Evolutionary conservation across 495 filamentous ascomycete genomes (phyloP).

Genomic region (Aspergillus asperescens): DNA sequence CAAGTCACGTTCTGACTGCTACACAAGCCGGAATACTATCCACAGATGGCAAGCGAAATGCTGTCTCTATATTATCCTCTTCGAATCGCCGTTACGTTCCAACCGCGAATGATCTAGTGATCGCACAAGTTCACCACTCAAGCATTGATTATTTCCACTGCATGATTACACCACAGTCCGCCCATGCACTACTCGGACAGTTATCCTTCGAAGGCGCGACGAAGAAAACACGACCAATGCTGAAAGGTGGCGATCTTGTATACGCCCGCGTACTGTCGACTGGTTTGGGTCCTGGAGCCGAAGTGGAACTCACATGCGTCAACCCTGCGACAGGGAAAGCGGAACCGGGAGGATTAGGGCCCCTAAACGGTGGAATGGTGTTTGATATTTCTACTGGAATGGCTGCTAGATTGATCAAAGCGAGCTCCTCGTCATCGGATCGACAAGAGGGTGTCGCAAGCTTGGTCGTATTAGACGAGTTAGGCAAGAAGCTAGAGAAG

Average conservation of each 20-base stretch:
- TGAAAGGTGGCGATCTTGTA: constrained; percentile 68
- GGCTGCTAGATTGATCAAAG: constrained; percentile 62
- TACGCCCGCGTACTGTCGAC: constrained; percentile 73
- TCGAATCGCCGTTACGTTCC: constrained; percentile 68
- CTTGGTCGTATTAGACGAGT: constrained; percentile 69
- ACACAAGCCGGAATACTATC: constrained; percentile 75
- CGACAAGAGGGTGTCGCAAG: constrained; percentile 56
- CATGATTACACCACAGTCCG: constrained; percentile 61
- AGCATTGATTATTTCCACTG: constrained; percentile 71
- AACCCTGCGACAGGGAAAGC: constrained; percentile 79
- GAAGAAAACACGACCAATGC: constrained; percentile 81
- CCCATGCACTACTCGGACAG: constrained; percentile 73
- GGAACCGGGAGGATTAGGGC: constrained; percentile 82
- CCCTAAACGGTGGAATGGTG: constrained; percentile 79
- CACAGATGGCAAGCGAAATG: constrained; percentile 69
- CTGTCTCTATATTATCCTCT: constrained; percentile 34
- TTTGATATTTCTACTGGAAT: constrained; percentile 76
- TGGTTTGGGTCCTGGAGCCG: constrained; percentile 68
- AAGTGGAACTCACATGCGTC: constrained; percentile 86
- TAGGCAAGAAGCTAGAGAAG: constrained; percentile 68
- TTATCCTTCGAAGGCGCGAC: constrained; percentile 86
- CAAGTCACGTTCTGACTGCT: constrained; percentile 53
- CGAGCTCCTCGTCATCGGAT: constrained; percentile 51
- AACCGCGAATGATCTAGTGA: constrained; percentile 68
- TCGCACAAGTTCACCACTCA: constrained; percentile 75